phyloP scores from a whole-genome alignment of 495 filamentous ascomycete genomes.

The Clohesyomyces aquaticus region DNA sequence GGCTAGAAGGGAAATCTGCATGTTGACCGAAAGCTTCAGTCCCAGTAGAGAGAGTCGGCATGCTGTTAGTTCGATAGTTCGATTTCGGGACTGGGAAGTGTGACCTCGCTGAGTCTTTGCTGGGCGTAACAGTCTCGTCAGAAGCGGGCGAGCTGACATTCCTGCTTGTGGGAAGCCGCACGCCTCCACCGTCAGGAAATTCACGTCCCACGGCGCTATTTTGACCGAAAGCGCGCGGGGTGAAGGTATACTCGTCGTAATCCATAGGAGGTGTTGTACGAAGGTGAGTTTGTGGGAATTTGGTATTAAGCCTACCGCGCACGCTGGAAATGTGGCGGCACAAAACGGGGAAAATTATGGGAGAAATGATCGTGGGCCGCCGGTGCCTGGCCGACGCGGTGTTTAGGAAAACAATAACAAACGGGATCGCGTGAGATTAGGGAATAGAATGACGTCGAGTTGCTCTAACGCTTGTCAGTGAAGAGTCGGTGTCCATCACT shows the following conservation, averaged over 20 bases:
- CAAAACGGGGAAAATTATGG: not conserved
- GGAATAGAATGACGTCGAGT: not conserved
- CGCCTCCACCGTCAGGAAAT: not conserved
- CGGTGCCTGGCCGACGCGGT: not conserved
- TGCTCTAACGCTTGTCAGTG: not conserved
- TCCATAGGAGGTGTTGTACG: not conserved
- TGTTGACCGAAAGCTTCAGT: not conserved
- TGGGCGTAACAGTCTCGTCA: not conserved
- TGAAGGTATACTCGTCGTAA: not conserved
- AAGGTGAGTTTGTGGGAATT: not conserved
- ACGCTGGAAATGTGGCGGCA: not conserved
- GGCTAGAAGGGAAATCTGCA: not conserved
- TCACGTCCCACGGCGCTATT: not conserved
- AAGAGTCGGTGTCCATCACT: not conserved
- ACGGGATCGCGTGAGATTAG: not conserved
- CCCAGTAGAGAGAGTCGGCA: not conserved
- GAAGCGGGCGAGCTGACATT: not conserved
- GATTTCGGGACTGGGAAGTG: not conserved
- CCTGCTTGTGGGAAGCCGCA: not conserved
- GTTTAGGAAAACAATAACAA: not conserved
- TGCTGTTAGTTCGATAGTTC: not conserved
- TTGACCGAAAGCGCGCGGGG: not conserved
- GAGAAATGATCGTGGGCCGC: not conserved
- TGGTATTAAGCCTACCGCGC: not conserved
- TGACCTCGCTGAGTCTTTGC: not conserved